Base-by-base conservation (phyloP, 768 basidiomycete species). In the Lyophyllum shimeji region DNA sequence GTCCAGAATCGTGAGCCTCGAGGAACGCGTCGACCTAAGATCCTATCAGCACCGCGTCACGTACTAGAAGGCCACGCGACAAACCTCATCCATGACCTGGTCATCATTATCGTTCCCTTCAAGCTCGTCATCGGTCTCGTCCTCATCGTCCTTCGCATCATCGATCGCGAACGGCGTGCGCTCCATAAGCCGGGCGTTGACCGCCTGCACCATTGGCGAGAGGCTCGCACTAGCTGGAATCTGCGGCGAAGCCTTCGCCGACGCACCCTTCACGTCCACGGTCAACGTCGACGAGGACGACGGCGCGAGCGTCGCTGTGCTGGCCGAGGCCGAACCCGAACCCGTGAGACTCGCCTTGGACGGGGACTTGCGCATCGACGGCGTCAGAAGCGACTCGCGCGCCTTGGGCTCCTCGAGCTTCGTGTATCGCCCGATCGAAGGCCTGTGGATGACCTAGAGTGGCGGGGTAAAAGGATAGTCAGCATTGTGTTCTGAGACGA, bases 91-190 rank as follows among this genome's bases (percentile, higher is more conserved):
- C 86, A 98, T 82, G 46, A 95, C 92, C 55, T 84, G 84, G 59
- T 88, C 86, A 53, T 87, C 86, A 45, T 83, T 85, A 48, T 79
- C 83, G 23, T 71, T 80, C 13, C 74, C 82, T 42, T 77, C 80
- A 13, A 74, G 75, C 24, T 82, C 84, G 5, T 79, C 83, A 7
- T 81, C 72, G 29, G 56, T 59, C 39, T 68, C 85, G 73, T 67
- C 87, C 71, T 90, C 89, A 0, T 86, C 87, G 24, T 90, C 91
- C 11, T 89, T 88, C 3, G 87, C 92, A 70, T 95, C 93, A 66
- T 99, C 97, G 57, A 98, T 97, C n/a, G 93, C 93, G 68, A 99
- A 99, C 60, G 89, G 88, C 23, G 93, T 94, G 42, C 96, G 79
- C 68, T 96, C 91, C 88, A 95, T 88, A 45, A 93, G 77, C 27